These are phyloP conservation scores for Fusarium sterilihyphosum DNA, from an alignment of 2,329 filamentous ascomycete species.

Conservation along the genomic window DNA sequence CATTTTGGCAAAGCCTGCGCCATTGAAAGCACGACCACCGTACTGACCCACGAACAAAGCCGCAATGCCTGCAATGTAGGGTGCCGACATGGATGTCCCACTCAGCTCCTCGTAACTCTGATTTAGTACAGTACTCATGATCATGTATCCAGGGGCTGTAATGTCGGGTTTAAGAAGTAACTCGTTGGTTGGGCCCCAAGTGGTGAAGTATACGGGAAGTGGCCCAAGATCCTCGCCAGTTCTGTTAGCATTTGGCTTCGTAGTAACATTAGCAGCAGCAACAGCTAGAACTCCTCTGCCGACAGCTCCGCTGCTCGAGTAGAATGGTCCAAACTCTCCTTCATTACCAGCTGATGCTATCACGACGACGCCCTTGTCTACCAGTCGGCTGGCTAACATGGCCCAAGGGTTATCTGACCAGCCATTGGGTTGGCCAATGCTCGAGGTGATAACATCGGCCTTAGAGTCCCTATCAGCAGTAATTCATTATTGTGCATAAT, in stretches of 20 bases:
- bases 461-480: constrained; percentile 10
- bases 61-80: constrained; percentile 63
- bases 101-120: constrained; percentile 57
- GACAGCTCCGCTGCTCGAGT: constrained; percentile 48
- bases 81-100: constrained; percentile 67
- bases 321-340: constrained; percentile 60
- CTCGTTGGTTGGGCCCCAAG: constrained; percentile 64
- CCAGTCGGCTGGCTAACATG: constrained; percentile 52
- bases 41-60: constrained; percentile 56
- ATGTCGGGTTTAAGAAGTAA: constrained; percentile 62
- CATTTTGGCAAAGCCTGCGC: constrained; percentile 47
- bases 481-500: neutral
- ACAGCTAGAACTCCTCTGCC: constrained; percentile 49
- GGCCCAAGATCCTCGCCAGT: constrained; percentile 41
- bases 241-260: constrained; percentile 51
- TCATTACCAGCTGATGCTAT: constrained; percentile 63
- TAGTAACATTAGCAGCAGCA: constrained; percentile 54
- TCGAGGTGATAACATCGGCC: constrained; percentile 57
- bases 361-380: constrained; percentile 58
- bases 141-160: constrained; percentile 59
- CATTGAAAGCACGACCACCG: constrained; percentile 53
- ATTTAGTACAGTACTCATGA: constrained; percentile 60
- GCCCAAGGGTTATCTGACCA: constrained; percentile 56
- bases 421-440: constrained; percentile 52
- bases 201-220: constrained; percentile 58